Percentiles rank a stretch among this genome's conserved stretches.
These are phyloP conservation scores for Auriscalpium microsporum DNA, from an alignment of 768 basidiomycete genomes.

Conservation along the genomic window DNA sequence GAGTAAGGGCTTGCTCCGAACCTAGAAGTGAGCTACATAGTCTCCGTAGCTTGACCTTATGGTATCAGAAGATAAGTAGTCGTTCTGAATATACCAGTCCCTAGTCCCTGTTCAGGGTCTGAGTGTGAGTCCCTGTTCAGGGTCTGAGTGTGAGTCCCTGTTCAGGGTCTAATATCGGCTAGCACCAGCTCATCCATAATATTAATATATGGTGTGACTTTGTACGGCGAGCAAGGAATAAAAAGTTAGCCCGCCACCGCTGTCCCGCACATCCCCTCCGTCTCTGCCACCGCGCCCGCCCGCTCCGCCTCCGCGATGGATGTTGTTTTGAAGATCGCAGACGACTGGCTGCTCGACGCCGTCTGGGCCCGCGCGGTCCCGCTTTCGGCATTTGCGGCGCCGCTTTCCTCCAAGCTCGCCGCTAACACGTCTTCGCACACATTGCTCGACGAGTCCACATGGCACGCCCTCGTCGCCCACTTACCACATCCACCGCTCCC, in stretches of 20 bases:
- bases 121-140: no score
- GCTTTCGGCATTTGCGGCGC: slow-evolving; percentile 22
- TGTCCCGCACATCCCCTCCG: not conserved
- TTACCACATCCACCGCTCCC: slow-evolving; percentile 51
- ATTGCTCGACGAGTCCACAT: slow-evolving; percentile 30
- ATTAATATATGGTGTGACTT: slow-evolving; percentile 14
- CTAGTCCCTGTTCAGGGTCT: no score
- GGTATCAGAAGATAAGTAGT: no score
- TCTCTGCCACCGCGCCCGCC: not conserved
- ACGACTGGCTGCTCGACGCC: slow-evolving; percentile 68
- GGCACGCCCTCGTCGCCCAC: slow-evolving; percentile 45
- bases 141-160: no score
- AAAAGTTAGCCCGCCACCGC: not conserved
- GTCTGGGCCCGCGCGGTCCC: slow-evolving; percentile 75
- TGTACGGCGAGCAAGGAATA: not conserved
- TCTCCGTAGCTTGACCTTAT: no score
- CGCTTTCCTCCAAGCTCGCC: slow-evolving; percentile 11
- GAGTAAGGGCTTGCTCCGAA: no score
- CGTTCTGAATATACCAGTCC: no score
- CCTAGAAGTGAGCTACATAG: no score
- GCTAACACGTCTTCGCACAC: slow-evolving; percentile 22
- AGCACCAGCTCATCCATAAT: slow-evolving; percentile 33
- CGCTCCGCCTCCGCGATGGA: slow-evolving; percentile 52
- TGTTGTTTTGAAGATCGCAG: slow-evolving; percentile 61
- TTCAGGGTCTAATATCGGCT: no score